These are phyloP conservation scores for Nicotiana attenuata DNA, from an alignment of 257 asterid genomes.

Conservation along the genomic window DNA sequence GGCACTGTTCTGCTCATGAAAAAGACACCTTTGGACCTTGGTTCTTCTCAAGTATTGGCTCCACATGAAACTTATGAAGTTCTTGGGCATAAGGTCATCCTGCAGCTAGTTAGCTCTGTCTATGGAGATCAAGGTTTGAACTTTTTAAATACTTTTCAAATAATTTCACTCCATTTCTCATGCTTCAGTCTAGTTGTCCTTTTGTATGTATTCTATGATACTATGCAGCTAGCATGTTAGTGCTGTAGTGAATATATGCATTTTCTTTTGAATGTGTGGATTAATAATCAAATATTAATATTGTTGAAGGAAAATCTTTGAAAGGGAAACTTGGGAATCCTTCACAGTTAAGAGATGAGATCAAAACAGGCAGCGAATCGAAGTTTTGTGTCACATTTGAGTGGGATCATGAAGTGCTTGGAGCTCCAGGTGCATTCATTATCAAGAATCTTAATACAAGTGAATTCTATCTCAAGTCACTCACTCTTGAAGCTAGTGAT, in stretches of 20 bases:
- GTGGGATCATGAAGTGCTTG: constrained; percentile 45
- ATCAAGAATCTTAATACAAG: constrained; percentile 46
- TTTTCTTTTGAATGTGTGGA: too few species aligned
- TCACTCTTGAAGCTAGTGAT: constrained; percentile 48
- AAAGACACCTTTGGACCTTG: neutral
- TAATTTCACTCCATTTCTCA: neutral
- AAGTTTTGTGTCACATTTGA: constrained; percentile 48
- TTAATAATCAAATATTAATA: too few species aligned
- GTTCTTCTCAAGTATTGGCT: neutral
- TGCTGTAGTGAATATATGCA: too few species aligned
- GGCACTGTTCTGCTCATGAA: neutral
- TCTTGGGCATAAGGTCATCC: neutral
- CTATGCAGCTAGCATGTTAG: too few species aligned
- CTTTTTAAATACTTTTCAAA: neutral
- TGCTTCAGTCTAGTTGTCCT: too few species aligned
- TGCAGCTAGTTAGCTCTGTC: neutral
- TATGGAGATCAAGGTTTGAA: neutral
- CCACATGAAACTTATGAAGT: neutral
- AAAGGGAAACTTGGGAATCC: neutral
- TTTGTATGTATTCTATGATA: too few species aligned
- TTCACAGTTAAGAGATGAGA: neutral
- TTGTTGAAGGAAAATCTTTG: too few species aligned
- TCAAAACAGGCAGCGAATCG: constrained; percentile 23
- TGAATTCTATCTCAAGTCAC: constrained; percentile 64
- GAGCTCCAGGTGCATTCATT: constrained; percentile 56